A percentile compares a stretch with the other conserved stretches of the same genome.
Conservation (phyloP, 352 stramenopile species). For the Pythium scleroteichum region DNA sequence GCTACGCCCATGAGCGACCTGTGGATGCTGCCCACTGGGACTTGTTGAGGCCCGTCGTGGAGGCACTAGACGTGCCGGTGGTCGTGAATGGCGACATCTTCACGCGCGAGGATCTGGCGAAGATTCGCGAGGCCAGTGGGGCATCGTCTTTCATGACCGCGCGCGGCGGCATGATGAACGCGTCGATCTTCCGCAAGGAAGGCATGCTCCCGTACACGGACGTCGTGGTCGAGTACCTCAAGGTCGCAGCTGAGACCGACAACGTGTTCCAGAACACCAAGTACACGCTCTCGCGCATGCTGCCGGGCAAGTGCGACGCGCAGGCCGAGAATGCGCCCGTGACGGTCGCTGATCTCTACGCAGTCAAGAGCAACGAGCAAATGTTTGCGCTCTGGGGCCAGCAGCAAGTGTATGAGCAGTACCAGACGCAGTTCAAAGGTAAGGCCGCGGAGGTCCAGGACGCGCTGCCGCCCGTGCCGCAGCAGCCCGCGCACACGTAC, state of each 20-base stretch:
- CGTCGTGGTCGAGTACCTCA: slow-evolving; percentile 75
- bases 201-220: slow-evolving; percentile 61
- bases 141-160: slow-evolving; percentile 83
- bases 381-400: slow-evolving; percentile 80
- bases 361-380: slow-evolving; percentile 60
- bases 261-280: slow-evolving; percentile 92
- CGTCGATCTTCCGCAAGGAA: slow-evolving; percentile 76
- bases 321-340: slow-evolving; percentile 29
- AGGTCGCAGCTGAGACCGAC: slow-evolving; percentile 73
- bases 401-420: slow-evolving; percentile 54
- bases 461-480: slow-evolving; percentile 1
- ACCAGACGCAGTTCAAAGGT: slow-evolving; percentile 50
- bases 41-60: slow-evolving; percentile 58
- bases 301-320: slow-evolving; percentile 65
- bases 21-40: slow-evolving; percentile 76
- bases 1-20: slow-evolving; percentile 66
- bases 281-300: slow-evolving; percentile 87
- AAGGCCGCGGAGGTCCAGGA: slow-evolving; percentile 39
- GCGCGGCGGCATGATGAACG: slow-evolving; percentile 77
- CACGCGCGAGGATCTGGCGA: slow-evolving; percentile 63
- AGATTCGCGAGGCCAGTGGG: slow-evolving; percentile 59
- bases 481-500: slow-evolving; percentile 37
- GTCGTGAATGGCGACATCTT: slow-evolving; percentile 91
- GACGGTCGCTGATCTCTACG: slow-evolving; percentile 57
- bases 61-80: slow-evolving; percentile 75